Conservation (phyloP, 2,329 filamentous ascomycete species). For the Arachnomyces sp. region DNA sequence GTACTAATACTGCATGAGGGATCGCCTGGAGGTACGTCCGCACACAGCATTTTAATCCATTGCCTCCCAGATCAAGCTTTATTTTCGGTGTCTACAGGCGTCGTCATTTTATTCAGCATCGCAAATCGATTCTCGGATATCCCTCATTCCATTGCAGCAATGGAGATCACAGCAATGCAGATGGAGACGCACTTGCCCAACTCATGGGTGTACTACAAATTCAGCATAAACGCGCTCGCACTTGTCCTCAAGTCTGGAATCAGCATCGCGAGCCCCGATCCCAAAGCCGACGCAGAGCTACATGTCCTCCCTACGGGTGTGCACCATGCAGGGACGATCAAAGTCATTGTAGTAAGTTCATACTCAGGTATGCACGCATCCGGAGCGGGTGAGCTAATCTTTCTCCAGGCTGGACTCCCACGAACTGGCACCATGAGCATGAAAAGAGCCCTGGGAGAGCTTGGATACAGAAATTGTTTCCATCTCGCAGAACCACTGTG, state of each 20-base stretch:
- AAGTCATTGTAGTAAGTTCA: slow-evolving; percentile 12
- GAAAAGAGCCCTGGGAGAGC: slow-evolving; percentile 12
- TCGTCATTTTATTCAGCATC: no score
- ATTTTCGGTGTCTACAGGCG: no score
- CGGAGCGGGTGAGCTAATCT: neutral
- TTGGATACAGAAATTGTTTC: slow-evolving; percentile 10
- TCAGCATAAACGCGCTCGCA: slow-evolving; percentile 8
- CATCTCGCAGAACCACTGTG: slow-evolving; percentile 13
- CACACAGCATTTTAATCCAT: no score
- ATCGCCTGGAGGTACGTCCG: no score
- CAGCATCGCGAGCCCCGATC: slow-evolving; percentile 9
- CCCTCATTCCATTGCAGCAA: neutral
- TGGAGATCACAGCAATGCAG: slow-evolving; percentile 8
- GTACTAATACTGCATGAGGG: no score
- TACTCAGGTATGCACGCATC: neutral
- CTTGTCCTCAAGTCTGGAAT: slow-evolving; percentile 10
- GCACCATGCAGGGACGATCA: slow-evolving; percentile 7
- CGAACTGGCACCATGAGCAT: slow-evolving; percentile 15
- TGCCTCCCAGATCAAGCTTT: no score
- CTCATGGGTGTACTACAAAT: slow-evolving; percentile 9
- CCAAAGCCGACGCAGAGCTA: slow-evolving; percentile 7
- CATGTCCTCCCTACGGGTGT: slow-evolving; percentile 5
- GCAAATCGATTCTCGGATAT: no score
- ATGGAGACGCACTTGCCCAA: slow-evolving; percentile 11
- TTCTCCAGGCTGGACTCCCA: slow-evolving; percentile 12